Conservation (phyloP, 352 stramenopile genomes). For the Pythium periplocum region DNA sequence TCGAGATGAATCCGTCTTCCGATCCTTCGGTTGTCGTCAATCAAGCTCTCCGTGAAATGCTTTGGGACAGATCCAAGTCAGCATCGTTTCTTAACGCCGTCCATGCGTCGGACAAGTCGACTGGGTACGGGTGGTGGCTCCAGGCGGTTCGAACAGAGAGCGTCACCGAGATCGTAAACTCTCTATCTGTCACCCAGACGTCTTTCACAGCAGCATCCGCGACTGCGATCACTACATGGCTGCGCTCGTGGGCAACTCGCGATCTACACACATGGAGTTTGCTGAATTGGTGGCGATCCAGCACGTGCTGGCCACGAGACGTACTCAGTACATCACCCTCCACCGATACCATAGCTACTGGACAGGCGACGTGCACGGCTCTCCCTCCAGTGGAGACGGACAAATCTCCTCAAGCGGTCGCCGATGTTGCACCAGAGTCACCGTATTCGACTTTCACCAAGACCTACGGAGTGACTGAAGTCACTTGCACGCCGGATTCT, state of each 20-base stretch:
- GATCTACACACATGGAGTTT: constrained; percentile 35
- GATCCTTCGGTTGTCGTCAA: constrained; percentile 13
- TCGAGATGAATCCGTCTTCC: constrained; percentile 55
- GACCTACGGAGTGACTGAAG: constrained; percentile 26
- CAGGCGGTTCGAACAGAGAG: constrained; percentile 26
- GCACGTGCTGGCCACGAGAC: constrained; percentile 34
- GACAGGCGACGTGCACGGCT: constrained; percentile 15
- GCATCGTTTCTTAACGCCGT: constrained; percentile 35
- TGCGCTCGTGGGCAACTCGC: constrained; percentile 27
- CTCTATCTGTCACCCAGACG: not conserved
- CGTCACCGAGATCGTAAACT: constrained; percentile 7
- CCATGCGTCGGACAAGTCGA: constrained; percentile 21
- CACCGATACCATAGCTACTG: constrained; percentile 11
- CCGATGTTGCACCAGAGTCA: constrained; percentile 13
- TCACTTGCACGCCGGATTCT: constrained; percentile 22
- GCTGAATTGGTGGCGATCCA: constrained; percentile 48
- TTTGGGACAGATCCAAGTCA: constrained; percentile 25
- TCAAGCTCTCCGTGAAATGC: constrained; percentile 19
- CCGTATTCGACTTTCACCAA: constrained; percentile 39
- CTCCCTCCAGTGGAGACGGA: constrained; percentile 25
- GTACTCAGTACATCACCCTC: constrained; percentile 13
- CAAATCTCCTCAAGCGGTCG: constrained; percentile 6
- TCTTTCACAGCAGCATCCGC: constrained; percentile 11
- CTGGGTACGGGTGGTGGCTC: constrained; percentile 42
- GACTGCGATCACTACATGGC: constrained; percentile 28